Conservation (phyloP, 192 early-diverging fungal genomes). For the Gryganskiella cystojenkinii region DNA sequence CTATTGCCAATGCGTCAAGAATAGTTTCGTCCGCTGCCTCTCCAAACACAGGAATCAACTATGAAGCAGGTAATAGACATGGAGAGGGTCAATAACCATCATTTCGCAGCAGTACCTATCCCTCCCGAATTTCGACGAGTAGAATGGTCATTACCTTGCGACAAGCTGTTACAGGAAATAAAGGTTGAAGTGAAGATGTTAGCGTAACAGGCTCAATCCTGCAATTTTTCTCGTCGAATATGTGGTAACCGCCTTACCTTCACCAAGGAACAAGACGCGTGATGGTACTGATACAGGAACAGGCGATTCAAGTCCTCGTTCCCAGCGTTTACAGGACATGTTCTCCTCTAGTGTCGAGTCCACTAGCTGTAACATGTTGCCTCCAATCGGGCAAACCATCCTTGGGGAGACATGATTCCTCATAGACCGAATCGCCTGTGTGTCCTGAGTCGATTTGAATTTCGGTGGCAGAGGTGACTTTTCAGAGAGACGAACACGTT, state of each 20-base stretch:
- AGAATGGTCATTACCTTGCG: slow-evolving; percentile 45
- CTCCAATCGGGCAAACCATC: slow-evolving; percentile 45
- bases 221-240: no score
- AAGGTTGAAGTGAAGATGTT: no score
- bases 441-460: slow-evolving; percentile 6
- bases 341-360: slow-evolving; percentile 27
- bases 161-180: slow-evolving; percentile 32
- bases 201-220: no score
- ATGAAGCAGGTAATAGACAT: slow-evolving; percentile 1
- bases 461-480: slow-evolving; percentile 10
- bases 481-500: slow-evolving; percentile 27
- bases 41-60: slow-evolving; percentile 30
- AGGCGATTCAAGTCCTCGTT: slow-evolving; percentile 8
- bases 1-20: slow-evolving; percentile 28
- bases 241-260: no score
- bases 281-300: not conserved
- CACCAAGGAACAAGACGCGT: slow-evolving; percentile 26
- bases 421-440: slow-evolving; percentile 12
- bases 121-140: no score
- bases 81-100: not conserved
- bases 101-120: no score
- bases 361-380: slow-evolving; percentile 33
- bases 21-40: slow-evolving; percentile 39
- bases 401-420: slow-evolving; percentile 24
- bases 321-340: slow-evolving; percentile 40